Evolutionary conservation across 208 protist genomes (phyloP), one percentile per base, ranked within the genome.

Genomic region (Trypanosoma cruzi): DNA sequence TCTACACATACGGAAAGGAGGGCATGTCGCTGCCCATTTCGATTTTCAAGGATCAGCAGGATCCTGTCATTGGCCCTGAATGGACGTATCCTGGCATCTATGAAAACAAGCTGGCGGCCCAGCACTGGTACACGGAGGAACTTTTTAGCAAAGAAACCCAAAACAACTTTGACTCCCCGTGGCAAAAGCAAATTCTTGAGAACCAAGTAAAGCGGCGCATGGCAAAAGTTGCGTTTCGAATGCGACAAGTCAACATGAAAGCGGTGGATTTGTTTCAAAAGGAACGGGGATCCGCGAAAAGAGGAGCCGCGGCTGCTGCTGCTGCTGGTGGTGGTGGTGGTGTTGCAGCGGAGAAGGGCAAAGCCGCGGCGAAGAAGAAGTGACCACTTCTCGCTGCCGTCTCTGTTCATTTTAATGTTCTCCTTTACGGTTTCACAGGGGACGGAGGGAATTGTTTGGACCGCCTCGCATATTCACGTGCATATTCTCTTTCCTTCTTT

Each of bases 1-100:
- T 97, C 81, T 97, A 93, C 82, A 95, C 89, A 7, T 97, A 95
- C 60, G 92, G 92, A 4, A 97, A 97, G 74, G 89, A 97, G 58
- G 92, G 92, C n/a, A 95, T 97, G 89, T 92, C 89, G 5, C 26
- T 97, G 5, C 92, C 92, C 62, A 92, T 97, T 55, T 81, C 92
- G 13, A 82, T 97, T 64, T 97, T 97, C 65, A 97, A 97, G 61
- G 89, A 97, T 5, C 89, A 97, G 52, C 29, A 79, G 18, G 92
- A 97, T 58, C 92, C 92, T 8, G 81, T 97, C 24, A 94, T 97
- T 36, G 89, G 89, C 6, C 92, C 92, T 0, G 89, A 97, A 77
- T 95, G 88, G 88, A 95, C 89, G 13, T 97, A 97, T 61, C 92
- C 92, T 0, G 92, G 92, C 20, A 97, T 97, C 56, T 97, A 92